Conservation (phyloP, 2,329 filamentous ascomycete genomes). For the Hymenoscyphus fructigenus region DNA sequence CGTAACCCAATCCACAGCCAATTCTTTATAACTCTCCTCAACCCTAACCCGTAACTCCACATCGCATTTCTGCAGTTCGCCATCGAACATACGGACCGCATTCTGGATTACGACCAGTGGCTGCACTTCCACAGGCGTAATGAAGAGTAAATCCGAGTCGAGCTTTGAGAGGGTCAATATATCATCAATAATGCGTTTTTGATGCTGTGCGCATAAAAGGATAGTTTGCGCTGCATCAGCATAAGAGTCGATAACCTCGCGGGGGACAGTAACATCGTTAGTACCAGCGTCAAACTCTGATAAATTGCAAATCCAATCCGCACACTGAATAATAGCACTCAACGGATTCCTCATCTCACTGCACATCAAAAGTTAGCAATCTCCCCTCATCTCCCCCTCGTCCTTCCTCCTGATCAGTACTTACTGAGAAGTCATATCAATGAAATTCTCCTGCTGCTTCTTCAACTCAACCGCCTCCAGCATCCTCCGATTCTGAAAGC, state of each 20-base stretch:
- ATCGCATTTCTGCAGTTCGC: constrained; percentile 67
- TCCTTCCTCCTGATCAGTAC: too few relatives aligned
- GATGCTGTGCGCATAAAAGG: constrained; percentile 73
- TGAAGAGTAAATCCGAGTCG: constrained; percentile 67
- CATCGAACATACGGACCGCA: constrained; percentile 74
- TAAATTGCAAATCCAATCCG: constrained; percentile 63
- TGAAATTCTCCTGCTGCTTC: constrained; percentile 76
- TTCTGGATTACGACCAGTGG: constrained; percentile 64
- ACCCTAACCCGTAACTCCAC: constrained; percentile 68
- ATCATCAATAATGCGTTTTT: constrained; percentile 69
- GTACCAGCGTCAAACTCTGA: constrained; percentile 34
- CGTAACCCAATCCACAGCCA: constrained; percentile 67
- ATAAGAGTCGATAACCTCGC: constrained; percentile 54
- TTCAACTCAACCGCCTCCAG: constrained; percentile 56
- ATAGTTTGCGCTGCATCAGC: constrained; percentile 75
- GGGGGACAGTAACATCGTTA: constrained; percentile 33
- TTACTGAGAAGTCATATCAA: constrained; percentile 62
- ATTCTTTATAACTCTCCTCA: constrained; percentile 61
- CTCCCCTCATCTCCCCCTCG: too few relatives aligned
- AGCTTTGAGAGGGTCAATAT: constrained; percentile 66
- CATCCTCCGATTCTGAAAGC: constrained; percentile 43
- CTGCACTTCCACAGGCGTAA: constrained; percentile 67
- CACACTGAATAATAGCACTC: constrained; percentile 71
- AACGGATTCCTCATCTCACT: constrained; percentile 70
- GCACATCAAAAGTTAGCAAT: constrained; percentile 8